Conservation (phyloP, 768 basidiomycete genomes). For the Tulasnella sp. region DNA sequence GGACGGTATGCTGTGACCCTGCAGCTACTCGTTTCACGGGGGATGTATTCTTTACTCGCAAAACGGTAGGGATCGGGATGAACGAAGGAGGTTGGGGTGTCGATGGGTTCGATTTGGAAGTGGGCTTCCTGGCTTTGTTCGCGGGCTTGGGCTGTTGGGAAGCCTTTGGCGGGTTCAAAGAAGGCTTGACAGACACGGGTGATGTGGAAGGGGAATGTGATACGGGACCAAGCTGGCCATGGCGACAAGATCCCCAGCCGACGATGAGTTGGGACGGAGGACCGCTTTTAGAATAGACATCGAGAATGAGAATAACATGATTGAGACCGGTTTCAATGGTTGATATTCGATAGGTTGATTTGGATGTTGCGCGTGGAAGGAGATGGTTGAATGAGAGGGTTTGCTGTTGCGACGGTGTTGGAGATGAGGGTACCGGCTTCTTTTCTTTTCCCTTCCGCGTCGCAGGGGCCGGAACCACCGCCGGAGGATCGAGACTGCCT, state of each 20-base stretch:
- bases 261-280: slow-evolving; percentile 42
- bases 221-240: slow-evolving; percentile 70
- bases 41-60: slow-evolving; percentile 47
- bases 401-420: slow-evolving; percentile 36
- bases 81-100: slow-evolving; percentile 39
- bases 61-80: slow-evolving; percentile 41
- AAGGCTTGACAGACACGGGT: neutral
- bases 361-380: slow-evolving; percentile 4
- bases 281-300: slow-evolving; percentile 34
- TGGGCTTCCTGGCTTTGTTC: slow-evolving; percentile 22
- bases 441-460: slow-evolving; percentile 26
- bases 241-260: slow-evolving; percentile 83
- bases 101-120: slow-evolving; percentile 35
- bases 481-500: neutral
- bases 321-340: slow-evolving; percentile 63
- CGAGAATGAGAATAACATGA: slow-evolving; percentile 58
- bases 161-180: neutral
- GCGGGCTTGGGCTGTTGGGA: neutral
- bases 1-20: slow-evolving; percentile 55
- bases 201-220: neutral
- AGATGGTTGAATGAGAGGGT: slow-evolving; percentile 47
- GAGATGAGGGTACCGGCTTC: neutral
- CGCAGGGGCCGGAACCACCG: neutral
- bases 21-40: slow-evolving; percentile 37
- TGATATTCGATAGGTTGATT: slow-evolving; percentile 38